Base-by-base conservation (phyloP, 2,329 filamentous ascomycete genomes). In the Scopulariopsis brevicaulis region DNA sequence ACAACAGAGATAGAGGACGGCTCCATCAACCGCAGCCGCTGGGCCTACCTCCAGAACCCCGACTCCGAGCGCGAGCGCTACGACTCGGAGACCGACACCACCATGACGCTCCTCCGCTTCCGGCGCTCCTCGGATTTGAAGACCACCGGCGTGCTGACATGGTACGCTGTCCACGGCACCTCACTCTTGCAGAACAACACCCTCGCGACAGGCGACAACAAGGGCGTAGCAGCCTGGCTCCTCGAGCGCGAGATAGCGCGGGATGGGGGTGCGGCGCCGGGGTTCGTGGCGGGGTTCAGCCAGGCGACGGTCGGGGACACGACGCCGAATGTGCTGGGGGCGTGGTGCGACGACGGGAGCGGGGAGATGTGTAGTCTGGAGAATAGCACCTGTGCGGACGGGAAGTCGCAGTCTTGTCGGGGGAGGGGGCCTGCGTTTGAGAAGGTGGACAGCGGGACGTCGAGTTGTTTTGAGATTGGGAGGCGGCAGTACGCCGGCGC, bases 141-240 rank as follows among this genome's bases (percentile, higher is more conserved):
- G 71, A 86, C 86, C 59, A 82, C 90, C 50, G 92, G 90, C 14
- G 76, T 95, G 1, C 73, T 97, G 59, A 94, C 90, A 18, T 97
- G 92, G 89, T 96, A 93, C 69, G 84, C 93, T 2, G 89, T 92
- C 0, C 93, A 97, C 69, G 92, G 92, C 53, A 97, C 93, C 0
- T 96, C 90, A 0, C 82, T 96, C 71, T 83, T 92, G 25, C 87
- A 89, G 58, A 96, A 96, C 73, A 96, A 96, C 71, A 96, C 91
- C 0, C 78, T 96, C 15, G 83, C 94, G 55, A 86, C 91, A 2
- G 93, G 90, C n/a, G 93, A 97, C 70, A 97, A 97, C 75, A 97
- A 97, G 73, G 93, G 93, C 14, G 90, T 96, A 7, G 92, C 93
- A 2, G 89, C 92, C 0, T 87, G 87, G 67, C 75, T 96, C 6